phyloP scores from a whole-genome alignment of 805 yeast species.

The Kazachstania bromeliacearum region DNA sequence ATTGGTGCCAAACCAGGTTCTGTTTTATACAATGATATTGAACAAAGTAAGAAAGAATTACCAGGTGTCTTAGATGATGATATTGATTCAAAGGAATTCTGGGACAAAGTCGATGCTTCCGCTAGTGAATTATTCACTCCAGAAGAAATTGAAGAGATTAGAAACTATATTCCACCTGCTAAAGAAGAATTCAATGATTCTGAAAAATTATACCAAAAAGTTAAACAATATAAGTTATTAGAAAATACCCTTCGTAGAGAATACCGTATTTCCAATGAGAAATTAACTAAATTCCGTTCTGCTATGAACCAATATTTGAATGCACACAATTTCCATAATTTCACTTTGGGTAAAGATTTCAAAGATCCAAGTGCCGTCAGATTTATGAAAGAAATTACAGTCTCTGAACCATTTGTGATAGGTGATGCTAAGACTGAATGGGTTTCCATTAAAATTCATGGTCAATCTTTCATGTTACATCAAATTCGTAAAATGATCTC shows the following conservation, averaged over 20 bases:
- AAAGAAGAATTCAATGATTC: constrained; percentile 33
- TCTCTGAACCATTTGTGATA: constrained; percentile 82
- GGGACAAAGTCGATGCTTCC: constrained; percentile 38
- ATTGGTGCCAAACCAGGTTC: constrained; percentile 83
- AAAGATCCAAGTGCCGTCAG: constrained; percentile 81
- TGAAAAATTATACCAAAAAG: constrained; percentile 30
- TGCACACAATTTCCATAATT: constrained; percentile 86
- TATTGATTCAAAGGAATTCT: constrained; percentile 63
- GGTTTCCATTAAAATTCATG: constrained; percentile 93
- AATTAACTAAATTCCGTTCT: constrained; percentile 52
- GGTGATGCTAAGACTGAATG: constrained; percentile 90
- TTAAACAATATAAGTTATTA: constrained; percentile 46
- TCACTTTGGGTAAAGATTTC: constrained; percentile 70
- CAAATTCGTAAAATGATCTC: constrained; percentile 98
- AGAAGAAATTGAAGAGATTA: constrained; percentile 22
- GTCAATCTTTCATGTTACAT: constrained; percentile 96
- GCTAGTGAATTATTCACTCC: constrained; percentile 26
- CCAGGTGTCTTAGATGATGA: constrained; percentile 58
- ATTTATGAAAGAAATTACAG: constrained; percentile 68
- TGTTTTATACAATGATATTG: constrained; percentile 51
- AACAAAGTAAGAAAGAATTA: constrained; percentile 39
- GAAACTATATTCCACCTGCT: constrained; percentile 29
- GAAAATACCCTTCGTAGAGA: constrained; percentile 61
- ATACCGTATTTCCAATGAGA: constrained; percentile 54
- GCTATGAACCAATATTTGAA: constrained; percentile 73